Evolutionary conservation across 108 stramenopile species (phyloP), one percentile per base, ranked within the genome.

Genomic region (Stephanodiscus triporus): DNA sequence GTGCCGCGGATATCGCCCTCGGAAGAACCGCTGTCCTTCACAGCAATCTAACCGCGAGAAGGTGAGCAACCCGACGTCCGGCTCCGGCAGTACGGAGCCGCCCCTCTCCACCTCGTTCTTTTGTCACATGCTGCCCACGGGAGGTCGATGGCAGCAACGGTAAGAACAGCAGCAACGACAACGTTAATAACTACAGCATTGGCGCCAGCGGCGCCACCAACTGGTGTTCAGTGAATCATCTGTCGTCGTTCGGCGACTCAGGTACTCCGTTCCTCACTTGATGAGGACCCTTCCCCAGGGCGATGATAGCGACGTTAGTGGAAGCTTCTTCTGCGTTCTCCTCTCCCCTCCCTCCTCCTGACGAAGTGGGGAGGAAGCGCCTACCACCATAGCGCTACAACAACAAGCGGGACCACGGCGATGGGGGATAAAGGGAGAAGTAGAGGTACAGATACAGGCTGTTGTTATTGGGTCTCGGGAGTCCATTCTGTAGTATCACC

Each of bases 211-310:
- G 43, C 43, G 3, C 14, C 14, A 14, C 7, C 40, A 42, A 16
- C 43, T 16, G 16, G 14, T 0, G 43, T 16, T 45, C 43, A 0
- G 0, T 45, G 43, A 45, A 45, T 16, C 43, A 17, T 16, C 43
- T 1, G 14, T 45, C 43, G 16, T 45, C 43, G 43, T 45, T 45
- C 43, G 43, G 16, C 16, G 43, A 45, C 2, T 45, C 43, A 16
- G 43, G 43, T 50, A 36, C 59, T 36, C 59, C 24, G 22, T 77
- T 0, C 77, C 77, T 8, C 77, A 78, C 62, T 38, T 78, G 57
- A 71, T 78, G 70, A 32, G 77, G 37, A 66, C 58, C 23, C 49
- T 63, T 16, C 70, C 76, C 1, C 17, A 77, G 40, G 76, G 64
- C 45, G 64, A 63, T 29, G 53, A 78, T 19, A 30, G 36, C 38